Base-by-base conservation (phyloP, 1,139 yeast genomes). In the Yamadazyma triangularis region DNA sequence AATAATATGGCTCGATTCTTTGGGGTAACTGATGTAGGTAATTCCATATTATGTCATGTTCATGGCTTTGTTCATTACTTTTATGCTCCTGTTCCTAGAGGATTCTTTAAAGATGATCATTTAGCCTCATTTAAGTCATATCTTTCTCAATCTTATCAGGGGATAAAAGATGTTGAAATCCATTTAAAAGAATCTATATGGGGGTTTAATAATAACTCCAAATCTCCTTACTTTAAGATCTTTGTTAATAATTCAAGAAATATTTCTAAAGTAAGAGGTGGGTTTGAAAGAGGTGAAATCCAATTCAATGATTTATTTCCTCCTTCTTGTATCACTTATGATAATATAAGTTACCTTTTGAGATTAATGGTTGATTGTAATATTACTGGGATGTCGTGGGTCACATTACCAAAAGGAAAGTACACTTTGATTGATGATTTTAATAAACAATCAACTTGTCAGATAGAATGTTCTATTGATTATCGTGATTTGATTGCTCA, bases 351-450 rank as follows among this genome's bases (percentile, higher is more conserved):
- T 36, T 93, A 83, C 53, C 69, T 87, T 29, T 58, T 93, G 39
- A 69, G 98, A 44, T 66, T 89, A 53, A 88, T 93, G 95, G 78
- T 91, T 31, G 99, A 93, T 58, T 81, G 95, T 56, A 76, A 81
- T 31, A 81, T 85, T 38, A 84, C 91, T 0, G 99, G 99, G 28
- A 91, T 93, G 98, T 84, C 95, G 15, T 93, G 99, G 99, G 70
- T 93, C 26, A 85, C 96, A 0, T 67, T 91, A 15, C 97, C 97
- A 1, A 75, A 70, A 34, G 78, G 79, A 0, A 82, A 75, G 44
- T 93, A 88, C 53, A 45, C 50, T 1, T 36, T 80, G 36, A 67
- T 77, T 5, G 46, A 52, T 1, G 41, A 48, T 1, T 34, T 51
- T 8, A 40, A 53, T 12, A 64, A 60, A 39, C 69, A 79, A 4